phyloP scores from a whole-genome alignment of 495 filamentous ascomycete genomes.

The Penicillium canariense region DNA sequence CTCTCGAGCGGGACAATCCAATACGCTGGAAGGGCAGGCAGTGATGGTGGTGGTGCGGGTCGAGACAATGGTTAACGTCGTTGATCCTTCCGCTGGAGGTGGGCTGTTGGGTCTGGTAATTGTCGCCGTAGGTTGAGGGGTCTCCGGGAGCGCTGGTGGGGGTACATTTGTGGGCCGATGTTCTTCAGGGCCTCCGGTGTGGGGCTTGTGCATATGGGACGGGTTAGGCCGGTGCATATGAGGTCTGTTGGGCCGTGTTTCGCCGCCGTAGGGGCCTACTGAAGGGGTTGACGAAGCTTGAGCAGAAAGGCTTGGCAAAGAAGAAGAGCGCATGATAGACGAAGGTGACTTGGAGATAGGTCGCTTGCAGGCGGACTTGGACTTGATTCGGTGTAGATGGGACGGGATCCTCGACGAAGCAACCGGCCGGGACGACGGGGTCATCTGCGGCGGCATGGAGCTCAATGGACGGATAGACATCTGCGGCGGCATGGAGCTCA shows the following conservation, averaged over 20 bases:
- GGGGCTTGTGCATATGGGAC: too few species aligned
- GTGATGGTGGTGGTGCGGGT: conserved; percentile 36
- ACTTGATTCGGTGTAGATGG: background rate
- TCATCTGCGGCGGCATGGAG: too few species aligned
- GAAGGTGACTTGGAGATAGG: background rate
- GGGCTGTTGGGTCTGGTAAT: background rate
- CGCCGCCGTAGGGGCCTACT: background rate
- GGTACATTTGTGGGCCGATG: too few species aligned
- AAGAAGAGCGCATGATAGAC: background rate
- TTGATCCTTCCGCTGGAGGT: background rate
- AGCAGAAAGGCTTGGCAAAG: too few species aligned
- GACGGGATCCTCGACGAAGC: background rate
- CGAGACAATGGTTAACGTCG: conserved; percentile 37
- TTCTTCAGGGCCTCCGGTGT: too few species aligned
- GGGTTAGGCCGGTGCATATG: too few species aligned
- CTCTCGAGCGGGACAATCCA: conserved; percentile 23
- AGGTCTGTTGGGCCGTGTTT: too few species aligned
- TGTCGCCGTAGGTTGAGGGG: background rate
- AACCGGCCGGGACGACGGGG: too few species aligned
- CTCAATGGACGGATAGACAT: background rate
- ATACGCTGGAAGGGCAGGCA: conserved; percentile 27
- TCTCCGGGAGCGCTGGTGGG: too few species aligned
- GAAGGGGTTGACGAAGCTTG: background rate
- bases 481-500: background rate
- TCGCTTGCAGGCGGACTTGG: background rate